Percentiles rank a stretch among this genome's conserved stretches.
phyloP scores from a whole-genome alignment of 176 grass and related monocot species.

The Ananas comosus region DNA sequence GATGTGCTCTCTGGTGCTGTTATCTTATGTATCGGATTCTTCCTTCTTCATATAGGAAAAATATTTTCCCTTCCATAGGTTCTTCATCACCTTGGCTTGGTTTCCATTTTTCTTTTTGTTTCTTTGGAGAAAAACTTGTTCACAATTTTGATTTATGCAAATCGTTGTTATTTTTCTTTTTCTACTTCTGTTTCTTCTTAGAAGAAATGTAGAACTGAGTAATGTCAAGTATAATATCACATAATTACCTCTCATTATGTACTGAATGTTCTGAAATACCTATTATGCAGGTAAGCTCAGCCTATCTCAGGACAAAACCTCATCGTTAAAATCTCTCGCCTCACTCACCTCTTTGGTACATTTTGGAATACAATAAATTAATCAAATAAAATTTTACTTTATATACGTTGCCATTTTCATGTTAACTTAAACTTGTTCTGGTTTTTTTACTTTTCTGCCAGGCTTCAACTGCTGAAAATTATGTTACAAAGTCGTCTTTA shows the following conservation, averaged over 20 bases:
- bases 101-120: too few relatives aligned
- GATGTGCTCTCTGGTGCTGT: too few relatives aligned
- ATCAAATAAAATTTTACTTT: conserved; percentile 10
- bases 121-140: too few relatives aligned
- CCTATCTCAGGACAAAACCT: conserved; percentile 19
- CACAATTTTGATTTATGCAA: background rate
- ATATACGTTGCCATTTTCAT: background rate
- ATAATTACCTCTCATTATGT: conserved; percentile 17
- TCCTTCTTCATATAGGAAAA: too few relatives aligned
- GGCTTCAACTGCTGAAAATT: conserved; percentile 35
- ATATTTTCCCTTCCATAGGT: too few relatives aligned
- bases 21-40: too few relatives aligned
- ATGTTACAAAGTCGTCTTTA: conserved; percentile 20
- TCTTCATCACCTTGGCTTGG: too few relatives aligned
- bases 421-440: conserved; percentile 17
- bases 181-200: background rate
- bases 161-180: background rate
- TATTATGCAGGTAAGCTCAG: conserved; percentile 38
- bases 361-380: conserved; percentile 13
- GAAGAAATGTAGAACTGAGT: background rate
- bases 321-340: conserved; percentile 22
- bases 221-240: background rate
- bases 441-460: conserved; percentile 30
- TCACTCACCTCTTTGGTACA: conserved; percentile 43
- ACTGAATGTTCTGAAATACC: background rate